These are phyloP conservation scores for Candida coquimbonensis DNA, from an alignment of 805 yeast species.

Conservation along the genomic window DNA sequence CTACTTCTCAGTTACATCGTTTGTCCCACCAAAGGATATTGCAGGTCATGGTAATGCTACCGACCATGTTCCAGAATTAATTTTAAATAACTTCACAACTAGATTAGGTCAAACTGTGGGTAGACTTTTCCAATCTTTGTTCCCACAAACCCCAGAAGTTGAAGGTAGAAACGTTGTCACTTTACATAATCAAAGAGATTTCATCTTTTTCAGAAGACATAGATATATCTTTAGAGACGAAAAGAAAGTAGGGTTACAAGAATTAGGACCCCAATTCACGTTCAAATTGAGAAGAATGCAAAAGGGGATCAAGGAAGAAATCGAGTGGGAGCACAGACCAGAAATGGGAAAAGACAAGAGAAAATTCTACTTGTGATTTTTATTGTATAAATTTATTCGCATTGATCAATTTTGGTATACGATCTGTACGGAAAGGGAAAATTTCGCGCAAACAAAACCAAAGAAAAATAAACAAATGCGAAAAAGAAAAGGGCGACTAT, in stretches of 20 bases:
- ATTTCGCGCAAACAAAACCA: slow-evolving; percentile 2
- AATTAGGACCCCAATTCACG: slow-evolving; percentile 95
- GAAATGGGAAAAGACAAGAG: slow-evolving; percentile 96
- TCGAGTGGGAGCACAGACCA: slow-evolving; percentile 94
- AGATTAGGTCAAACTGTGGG: slow-evolving; percentile 92
- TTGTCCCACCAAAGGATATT: slow-evolving; percentile 67
- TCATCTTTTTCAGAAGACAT: slow-evolving; percentile 90
- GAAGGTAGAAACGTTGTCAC: slow-evolving; percentile 96
- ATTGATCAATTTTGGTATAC: not conserved
- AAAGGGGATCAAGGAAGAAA: slow-evolving; percentile 84
- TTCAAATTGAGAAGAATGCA: slow-evolving; percentile 82
- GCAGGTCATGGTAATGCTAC: slow-evolving; percentile 89
- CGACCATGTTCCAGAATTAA: slow-evolving; percentile 84
- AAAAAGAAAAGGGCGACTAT: not conserved
- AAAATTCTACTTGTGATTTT: slow-evolving; percentile 67
- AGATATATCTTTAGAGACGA: slow-evolving; percentile 85
- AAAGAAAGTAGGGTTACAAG: slow-evolving; percentile 91
- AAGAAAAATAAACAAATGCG: not conserved
- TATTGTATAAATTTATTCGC: not conserved
- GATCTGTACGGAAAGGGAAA: not conserved
- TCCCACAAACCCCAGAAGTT: slow-evolving; percentile 90
- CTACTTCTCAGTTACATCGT: slow-evolving; percentile 78
- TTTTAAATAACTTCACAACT: slow-evolving; percentile 87
- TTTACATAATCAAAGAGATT: slow-evolving; percentile 93
- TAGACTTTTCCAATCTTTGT: slow-evolving; percentile 80